phyloP scores from a whole-genome alignment of 2,329 filamentous ascomycete genomes.

The Alternaria sp. region DNA sequence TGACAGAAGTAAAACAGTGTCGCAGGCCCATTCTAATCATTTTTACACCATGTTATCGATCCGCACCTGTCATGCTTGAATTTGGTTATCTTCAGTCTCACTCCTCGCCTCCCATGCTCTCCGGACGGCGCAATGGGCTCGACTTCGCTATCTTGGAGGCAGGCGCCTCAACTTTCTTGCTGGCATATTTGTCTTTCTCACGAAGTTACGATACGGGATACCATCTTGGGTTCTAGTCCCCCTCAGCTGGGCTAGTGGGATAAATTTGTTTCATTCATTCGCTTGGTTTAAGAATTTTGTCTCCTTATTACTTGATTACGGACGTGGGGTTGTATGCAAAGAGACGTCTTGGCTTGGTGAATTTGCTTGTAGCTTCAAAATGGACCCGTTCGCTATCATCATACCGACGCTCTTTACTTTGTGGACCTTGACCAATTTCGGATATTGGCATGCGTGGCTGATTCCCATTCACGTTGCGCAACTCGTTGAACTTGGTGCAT shows the following conservation, averaged over 20 bases:
- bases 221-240: slow-evolving; percentile 33
- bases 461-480: slow-evolving; percentile 11
- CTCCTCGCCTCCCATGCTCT: slow-evolving; percentile 21
- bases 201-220: slow-evolving; percentile 50
- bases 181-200: slow-evolving; percentile 34
- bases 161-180: slow-evolving; percentile 27
- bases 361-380: slow-evolving; percentile 9
- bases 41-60: slow-evolving; percentile 39
- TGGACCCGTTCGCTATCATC: slow-evolving; percentile 11
- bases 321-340: slow-evolving; percentile 13
- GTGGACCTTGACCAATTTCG: slow-evolving; percentile 3
- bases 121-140: slow-evolving; percentile 9
- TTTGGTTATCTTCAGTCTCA: slow-evolving; percentile 19
- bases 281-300: slow-evolving; percentile 15
- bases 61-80: slow-evolving; percentile 40
- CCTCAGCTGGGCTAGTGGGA: slow-evolving; percentile 31
- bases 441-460: slow-evolving; percentile 1
- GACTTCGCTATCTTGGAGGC: slow-evolving; percentile 6
- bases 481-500: not conserved
- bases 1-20: slow-evolving; percentile 50
- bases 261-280: slow-evolving; percentile 30
- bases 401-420: not conserved
- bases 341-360: slow-evolving; percentile 18
- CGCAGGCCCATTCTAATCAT: slow-evolving; percentile 49
- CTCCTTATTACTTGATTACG: slow-evolving; percentile 5